Evolutionary conservation across 805 yeast species (phyloP), one percentile per base, ranked within the genome.

Genomic region (Pichia californica): DNA sequence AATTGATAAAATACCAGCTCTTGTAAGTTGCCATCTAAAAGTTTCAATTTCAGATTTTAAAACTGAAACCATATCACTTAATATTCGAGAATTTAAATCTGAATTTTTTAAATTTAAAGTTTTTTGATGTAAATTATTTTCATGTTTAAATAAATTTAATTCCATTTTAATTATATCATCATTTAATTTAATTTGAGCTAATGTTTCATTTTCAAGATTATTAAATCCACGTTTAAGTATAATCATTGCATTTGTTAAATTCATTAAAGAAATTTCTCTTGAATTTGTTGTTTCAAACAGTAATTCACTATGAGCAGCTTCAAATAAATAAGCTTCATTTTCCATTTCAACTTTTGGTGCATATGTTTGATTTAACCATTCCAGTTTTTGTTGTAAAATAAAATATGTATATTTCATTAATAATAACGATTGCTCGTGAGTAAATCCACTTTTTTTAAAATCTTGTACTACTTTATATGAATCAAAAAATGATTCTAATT

Each of bases 271-370:
- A 11, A 70, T 67, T 49, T 83, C 88, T 51, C 97, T 68, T 26
- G 83, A 74, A 32, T 81, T 73, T 32, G 82, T 79, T 20, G 88
- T 76, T 53, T 88, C 96, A 36, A 83, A 86, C 38, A 83, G 64
- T 30, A 91, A 64, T 60, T 91, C 98, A 43, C 89, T 82, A 48
- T 87, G 87, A 0, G 96, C 96, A 27, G 96, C 94, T 58, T 88
- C 91, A 60, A 88, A 89, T 13, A 93, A 64, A 57, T 91, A 93
- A 19, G 78, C 74, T 54, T 91, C 96, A 55, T 89, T 91, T 50
- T 89, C 96, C 14, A 88, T 65, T 52, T 88, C 96, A 48, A 79
- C 77, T 23, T 64, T 63, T 19, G 76, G 79, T 5, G 75, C 64
- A 57, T 74, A 77, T 45, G 67, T 68, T 5, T 64, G 59, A 37